Percentiles rank a stretch among this genome's conserved stretches.
These are phyloP conservation scores for Colletotrichum spaethianum DNA, from an alignment of 2,329 filamentous ascomycete species.

Conservation along the genomic window DNA sequence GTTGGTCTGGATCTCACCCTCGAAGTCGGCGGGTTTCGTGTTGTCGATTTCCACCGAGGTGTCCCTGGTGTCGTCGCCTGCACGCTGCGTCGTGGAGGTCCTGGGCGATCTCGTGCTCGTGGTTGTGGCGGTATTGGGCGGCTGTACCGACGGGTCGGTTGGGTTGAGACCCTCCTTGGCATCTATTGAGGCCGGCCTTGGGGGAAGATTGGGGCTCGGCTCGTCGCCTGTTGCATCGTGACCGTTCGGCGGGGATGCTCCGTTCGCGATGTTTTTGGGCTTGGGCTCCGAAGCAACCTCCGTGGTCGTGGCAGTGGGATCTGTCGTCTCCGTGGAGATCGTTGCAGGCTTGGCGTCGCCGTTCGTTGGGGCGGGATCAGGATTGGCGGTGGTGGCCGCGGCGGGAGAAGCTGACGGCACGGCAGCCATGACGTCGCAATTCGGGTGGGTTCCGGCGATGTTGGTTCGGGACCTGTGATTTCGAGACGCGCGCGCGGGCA, in stretches of 20 bases:
- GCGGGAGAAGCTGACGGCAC: conserved; percentile 33
- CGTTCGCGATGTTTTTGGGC: neutral
- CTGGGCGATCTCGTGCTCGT: conserved; percentile 27
- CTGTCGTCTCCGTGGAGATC: conserved; percentile 13
- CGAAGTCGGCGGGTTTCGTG: conserved; percentile 65
- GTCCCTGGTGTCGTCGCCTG: conserved; percentile 29
- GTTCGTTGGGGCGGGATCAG: conserved; percentile 14
- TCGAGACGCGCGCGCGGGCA: neutral
- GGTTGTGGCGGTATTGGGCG: conserved; percentile 14
- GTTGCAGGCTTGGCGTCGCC: conserved; percentile 27
- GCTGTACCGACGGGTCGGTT: conserved; percentile 5
- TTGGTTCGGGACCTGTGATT: neutral
- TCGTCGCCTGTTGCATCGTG: conserved; percentile 23
- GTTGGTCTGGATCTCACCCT: conserved; percentile 68
- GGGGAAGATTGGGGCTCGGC: neutral
- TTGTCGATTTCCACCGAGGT: conserved; percentile 54
- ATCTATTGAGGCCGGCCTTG: conserved; percentile 11
- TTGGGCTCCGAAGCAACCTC: neutral
- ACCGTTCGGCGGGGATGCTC: conserved; percentile 1
- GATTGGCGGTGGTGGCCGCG: conserved; percentile 15
- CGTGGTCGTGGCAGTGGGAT: neutral
- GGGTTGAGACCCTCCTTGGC: conserved; percentile 1
- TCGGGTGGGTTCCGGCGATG: conserved; percentile 20
- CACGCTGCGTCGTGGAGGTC: conserved; percentile 24
- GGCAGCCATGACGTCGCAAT: conserved; percentile 38